Evolutionary conservation across 306 rosid species (phyloP).

Genomic region (Citrullus colocynthis): DNA sequence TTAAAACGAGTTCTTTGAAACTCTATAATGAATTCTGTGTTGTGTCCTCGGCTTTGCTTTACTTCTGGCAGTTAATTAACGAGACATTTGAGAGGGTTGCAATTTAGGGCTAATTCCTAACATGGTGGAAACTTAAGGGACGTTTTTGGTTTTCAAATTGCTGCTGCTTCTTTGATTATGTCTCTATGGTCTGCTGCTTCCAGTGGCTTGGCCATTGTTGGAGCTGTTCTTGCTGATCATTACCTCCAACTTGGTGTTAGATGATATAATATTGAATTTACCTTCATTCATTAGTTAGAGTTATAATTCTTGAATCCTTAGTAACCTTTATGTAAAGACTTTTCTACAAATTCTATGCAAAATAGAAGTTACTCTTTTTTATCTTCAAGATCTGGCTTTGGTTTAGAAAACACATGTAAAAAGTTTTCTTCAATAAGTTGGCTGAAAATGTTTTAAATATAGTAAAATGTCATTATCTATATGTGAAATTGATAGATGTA

Average conservation of each 20-base stretch:
- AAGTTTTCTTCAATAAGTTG: no score
- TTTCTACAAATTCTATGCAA: no score
- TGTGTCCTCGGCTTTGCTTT: background rate
- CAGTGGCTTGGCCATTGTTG: conserved; percentile 25
- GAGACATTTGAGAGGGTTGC: conserved; percentile 36
- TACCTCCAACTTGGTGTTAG: no score
- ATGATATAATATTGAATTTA: no score
- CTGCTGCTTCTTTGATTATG: conserved; percentile 20
- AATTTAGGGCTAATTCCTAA: conserved; percentile 31
- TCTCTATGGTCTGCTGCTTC: conserved; percentile 36
- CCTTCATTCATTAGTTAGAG: no score
- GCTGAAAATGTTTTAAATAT: no score
- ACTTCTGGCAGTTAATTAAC: conserved; percentile 25
- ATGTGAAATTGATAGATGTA: no score
- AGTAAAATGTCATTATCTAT: no score
- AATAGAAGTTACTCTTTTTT: no score
- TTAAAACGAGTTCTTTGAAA: background rate
- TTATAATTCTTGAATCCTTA: conserved; percentile 29
- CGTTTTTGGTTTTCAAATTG: conserved; percentile 16
- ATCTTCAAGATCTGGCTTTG: no score
- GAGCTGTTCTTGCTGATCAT: conserved; percentile 41
- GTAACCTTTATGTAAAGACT: no score
- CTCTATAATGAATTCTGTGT: background rate
- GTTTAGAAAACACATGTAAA: no score
- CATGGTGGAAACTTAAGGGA: conserved; percentile 40